Evolutionary conservation across 2,329 filamentous ascomycete genomes (phyloP).

Genomic region (Davidsoniella neocaledoniae): DNA sequence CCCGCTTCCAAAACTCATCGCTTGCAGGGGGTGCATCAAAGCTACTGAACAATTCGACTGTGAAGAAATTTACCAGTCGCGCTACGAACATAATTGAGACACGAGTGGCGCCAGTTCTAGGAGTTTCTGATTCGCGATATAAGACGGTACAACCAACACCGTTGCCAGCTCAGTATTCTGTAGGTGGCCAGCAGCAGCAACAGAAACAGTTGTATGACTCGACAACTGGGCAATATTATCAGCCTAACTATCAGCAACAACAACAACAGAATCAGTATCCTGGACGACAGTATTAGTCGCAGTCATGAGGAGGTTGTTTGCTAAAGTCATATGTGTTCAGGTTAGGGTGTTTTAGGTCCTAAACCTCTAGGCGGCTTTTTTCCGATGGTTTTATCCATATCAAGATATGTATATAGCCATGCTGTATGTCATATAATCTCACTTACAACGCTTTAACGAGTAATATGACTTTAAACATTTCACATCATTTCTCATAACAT

Average conservation of each 20-base stretch:
- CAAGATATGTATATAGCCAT: too few species aligned
- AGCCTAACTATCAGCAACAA: not conserved
- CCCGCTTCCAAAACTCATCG: not conserved
- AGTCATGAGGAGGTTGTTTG: too few species aligned
- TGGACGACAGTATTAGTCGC: too few species aligned
- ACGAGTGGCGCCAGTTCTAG: conserved; percentile 14
- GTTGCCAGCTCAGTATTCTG: not conserved
- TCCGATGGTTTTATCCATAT: too few species aligned
- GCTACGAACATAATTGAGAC: conserved; percentile 15
- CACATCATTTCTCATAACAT: too few species aligned
- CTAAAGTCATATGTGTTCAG: too few species aligned
- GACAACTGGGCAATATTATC: not conserved
- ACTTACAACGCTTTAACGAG: too few species aligned
- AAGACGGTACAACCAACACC: conserved; percentile 1
- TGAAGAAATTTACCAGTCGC: conserved; percentile 14
- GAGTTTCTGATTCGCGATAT: conserved; percentile 5
- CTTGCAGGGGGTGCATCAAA: conserved; percentile 1
- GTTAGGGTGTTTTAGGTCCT: too few species aligned
- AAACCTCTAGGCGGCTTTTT: too few species aligned
- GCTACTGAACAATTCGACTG: conserved; percentile 14
- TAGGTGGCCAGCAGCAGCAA: not conserved
- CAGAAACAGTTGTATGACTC: not conserved
- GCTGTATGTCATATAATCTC: too few species aligned
- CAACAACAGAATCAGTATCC: not conserved
- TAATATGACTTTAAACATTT: too few species aligned